phyloP scores from a whole-genome alignment of 1,284 basidiomycete genomes.

The Irpex sp. region DNA sequence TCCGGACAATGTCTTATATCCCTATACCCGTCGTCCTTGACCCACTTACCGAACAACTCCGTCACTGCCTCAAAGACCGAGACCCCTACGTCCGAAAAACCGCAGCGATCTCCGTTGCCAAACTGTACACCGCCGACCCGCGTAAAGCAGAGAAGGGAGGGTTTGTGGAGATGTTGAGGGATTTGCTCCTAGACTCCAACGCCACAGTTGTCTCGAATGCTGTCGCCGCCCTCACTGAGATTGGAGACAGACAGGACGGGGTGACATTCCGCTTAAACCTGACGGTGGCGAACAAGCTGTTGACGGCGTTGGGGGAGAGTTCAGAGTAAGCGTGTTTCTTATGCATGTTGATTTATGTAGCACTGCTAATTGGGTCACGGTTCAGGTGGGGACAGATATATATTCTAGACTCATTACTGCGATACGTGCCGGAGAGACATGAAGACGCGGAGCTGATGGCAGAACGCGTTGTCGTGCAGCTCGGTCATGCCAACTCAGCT shows the following conservation, averaged over 20 bases:
- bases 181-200: conserved; percentile 89
- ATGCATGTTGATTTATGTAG: conserved; percentile 2
- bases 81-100: conserved; percentile 98
- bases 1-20: conserved; percentile 96
- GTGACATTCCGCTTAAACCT: conserved; percentile 86
- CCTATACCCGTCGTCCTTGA: conserved; percentile 80
- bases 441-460: conserved; percentile 92
- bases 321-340: conserved; percentile 68
- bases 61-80: conserved; percentile 84
- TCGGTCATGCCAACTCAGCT: conserved; percentile 94
- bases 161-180: conserved; percentile 83
- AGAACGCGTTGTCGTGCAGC: conserved; percentile 87
- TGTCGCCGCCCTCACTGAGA: conserved; percentile 90
- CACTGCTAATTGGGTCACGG: not conserved
- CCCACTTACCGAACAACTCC: conserved; percentile 79
- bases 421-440: conserved; percentile 87
- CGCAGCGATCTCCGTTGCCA: conserved; percentile 91
- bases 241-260: conserved; percentile 86
- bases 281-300: conserved; percentile 79
- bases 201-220: conserved; percentile 95
- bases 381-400: conserved; percentile 98
- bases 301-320: conserved; percentile 83
- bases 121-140: conserved; percentile 85
- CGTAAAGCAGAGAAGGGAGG: conserved; percentile 80
- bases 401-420: conserved; percentile 91